Conservation (phyloP, 768 basidiomycete genomes). For the Punctularia strigosozonata region DNA sequence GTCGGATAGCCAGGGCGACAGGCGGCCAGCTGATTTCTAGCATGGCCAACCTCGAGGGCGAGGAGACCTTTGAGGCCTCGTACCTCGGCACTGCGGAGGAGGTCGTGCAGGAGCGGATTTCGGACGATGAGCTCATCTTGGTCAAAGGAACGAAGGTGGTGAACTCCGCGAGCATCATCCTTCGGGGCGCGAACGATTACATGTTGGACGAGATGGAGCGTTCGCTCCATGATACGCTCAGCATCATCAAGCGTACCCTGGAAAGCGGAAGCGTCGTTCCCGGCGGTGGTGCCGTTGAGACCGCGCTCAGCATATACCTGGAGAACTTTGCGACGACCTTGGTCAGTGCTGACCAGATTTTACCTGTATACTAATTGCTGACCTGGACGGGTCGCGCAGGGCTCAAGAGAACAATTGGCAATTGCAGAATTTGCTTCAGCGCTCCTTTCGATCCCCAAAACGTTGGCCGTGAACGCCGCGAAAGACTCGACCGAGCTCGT, state of each 20-base stretch:
- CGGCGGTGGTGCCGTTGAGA: constrained; percentile 95
- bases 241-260: constrained; percentile 91
- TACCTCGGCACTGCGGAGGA: constrained; percentile 91
- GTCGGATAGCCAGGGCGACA: constrained; percentile 93
- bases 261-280: constrained; percentile 95
- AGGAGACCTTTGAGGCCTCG: constrained; percentile 91
- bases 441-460: constrained; percentile 91
- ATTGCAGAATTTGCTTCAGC: constrained; percentile 98
- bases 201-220: constrained; percentile 99
- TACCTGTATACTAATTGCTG: neutral
- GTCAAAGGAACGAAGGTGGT: constrained; percentile 98
- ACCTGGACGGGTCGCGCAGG: constrained; percentile 33
- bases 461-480: constrained; percentile 93
- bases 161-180: constrained; percentile 82
- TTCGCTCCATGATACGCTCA: constrained; percentile 87
- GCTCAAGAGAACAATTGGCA: constrained; percentile 94
- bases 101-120: constrained; percentile 92
- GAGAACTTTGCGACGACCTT: constrained; percentile 98
- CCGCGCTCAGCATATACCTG: constrained; percentile 90
- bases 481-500: constrained; percentile 98
- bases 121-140: constrained; percentile 96
- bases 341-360: constrained; percentile 34
- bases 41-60: constrained; percentile 92
- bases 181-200: constrained; percentile 97
- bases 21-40: constrained; percentile 89